Percentiles rank a stretch among this genome's conserved stretches.
phyloP scores from a whole-genome alignment of 2,329 filamentous ascomycete genomes.

The Akanthomyces dipterigenus region DNA sequence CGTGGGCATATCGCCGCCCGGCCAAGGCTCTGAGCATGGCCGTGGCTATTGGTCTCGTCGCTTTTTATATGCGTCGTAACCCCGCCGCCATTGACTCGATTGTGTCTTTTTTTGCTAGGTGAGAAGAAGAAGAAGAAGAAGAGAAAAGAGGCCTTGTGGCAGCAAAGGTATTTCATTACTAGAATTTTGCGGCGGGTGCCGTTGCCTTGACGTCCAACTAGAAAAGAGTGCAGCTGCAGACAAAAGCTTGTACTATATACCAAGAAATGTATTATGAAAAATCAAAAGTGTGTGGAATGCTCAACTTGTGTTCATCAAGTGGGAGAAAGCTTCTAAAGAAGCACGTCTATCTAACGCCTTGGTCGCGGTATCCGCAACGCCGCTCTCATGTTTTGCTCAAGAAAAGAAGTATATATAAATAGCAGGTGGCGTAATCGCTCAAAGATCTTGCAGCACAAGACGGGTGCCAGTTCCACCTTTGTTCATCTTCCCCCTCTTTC shows the following conservation, averaged over 20 bases:
- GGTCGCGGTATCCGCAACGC: background rate
- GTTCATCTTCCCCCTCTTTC: background rate
- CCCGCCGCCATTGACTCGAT: conserved; percentile 24
- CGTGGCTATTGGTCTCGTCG: conserved; percentile 59
- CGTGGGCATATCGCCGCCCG: conserved; percentile 62
- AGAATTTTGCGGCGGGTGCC: background rate
- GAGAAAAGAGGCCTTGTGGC: background rate
- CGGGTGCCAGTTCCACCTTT: background rate
- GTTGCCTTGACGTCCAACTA: background rate
- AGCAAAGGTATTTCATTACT: background rate
- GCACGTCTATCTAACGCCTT: background rate
- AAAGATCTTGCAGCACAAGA: background rate
- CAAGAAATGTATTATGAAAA: background rate
- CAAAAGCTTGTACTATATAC: background rate
- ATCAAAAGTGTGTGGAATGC: background rate
- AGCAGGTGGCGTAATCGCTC: background rate
- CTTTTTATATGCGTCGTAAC: conserved; percentile 57
- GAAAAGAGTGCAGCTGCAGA: background rate
- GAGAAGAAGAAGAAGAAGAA: background rate
- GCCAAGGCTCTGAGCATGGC: conserved; percentile 56
- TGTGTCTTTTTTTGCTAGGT: conserved; percentile 20
- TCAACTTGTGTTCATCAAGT: background rate
- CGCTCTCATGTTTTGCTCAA: background rate
- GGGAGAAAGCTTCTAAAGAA: background rate
- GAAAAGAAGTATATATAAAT: background rate